phyloP scores from a whole-genome alignment of 2,329 filamentous ascomycete species.

The Colletotrichum lentis region DNA sequence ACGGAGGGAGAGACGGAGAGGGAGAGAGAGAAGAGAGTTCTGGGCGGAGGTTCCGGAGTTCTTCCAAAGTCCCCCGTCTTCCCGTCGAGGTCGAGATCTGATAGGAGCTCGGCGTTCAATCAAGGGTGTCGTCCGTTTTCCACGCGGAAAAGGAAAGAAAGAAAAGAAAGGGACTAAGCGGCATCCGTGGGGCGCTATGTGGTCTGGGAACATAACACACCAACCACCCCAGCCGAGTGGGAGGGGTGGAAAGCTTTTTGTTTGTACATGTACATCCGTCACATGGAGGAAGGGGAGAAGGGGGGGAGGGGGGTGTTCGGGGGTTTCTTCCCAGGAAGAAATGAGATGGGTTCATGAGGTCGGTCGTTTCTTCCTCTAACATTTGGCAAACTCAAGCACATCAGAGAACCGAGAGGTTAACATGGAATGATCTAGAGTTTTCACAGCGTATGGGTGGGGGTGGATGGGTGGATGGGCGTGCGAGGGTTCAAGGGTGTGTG shows the following conservation, averaged over 20 bases:
- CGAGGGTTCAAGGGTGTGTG: not conserved
- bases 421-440: constrained; percentile 3
- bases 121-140: not conserved
- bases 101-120: not conserved
- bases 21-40: no score
- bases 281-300: not conserved
- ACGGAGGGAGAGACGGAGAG: no score
- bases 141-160: not conserved
- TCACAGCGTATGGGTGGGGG: not conserved
- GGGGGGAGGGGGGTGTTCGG: not conserved
- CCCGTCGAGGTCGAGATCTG: not conserved
- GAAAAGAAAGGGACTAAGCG: not conserved
- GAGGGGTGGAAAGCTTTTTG: not conserved
- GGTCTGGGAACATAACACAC: no score
- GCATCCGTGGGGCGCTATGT: not conserved
- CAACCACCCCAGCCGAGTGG: constrained; percentile 7
- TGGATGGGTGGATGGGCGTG: not conserved
- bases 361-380: not conserved
- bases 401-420: not conserved
- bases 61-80: no score
- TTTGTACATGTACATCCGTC: not conserved
- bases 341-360: not conserved
- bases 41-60: no score
- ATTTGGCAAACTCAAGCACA: not conserved
- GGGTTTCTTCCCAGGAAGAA: not conserved